Evolutionary conservation across 805 yeast genomes (phyloP).

Genomic region (Monosporozyma yasuniensis): DNA sequence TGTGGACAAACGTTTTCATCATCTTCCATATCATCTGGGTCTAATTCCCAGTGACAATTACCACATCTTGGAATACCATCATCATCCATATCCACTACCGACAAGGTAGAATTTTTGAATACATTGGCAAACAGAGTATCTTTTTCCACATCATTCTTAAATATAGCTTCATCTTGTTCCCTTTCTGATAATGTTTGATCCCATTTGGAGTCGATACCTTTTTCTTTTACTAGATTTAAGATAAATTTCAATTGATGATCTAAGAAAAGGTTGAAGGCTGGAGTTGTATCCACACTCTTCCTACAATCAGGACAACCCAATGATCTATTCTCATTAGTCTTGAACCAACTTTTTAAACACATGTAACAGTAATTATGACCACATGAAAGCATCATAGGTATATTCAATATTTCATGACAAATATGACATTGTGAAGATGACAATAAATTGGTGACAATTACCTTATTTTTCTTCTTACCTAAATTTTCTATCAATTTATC

Average conservation of each 20-base stretch:
- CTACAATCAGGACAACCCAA: conserved; percentile 67
- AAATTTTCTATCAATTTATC: not conserved
- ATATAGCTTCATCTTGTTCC: conserved; percentile 10
- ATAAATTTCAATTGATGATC: conserved; percentile 39
- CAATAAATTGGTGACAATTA: conserved; percentile 13
- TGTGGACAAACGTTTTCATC: conserved; percentile 54
- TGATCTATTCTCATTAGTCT: conserved; percentile 31
- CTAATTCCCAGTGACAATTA: conserved; percentile 71
- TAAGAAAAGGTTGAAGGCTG: conserved; percentile 45
- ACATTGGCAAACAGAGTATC: conserved; percentile 39
- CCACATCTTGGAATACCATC: conserved; percentile 73
- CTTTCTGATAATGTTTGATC: conserved; percentile 13
- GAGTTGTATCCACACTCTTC: conserved; percentile 37
- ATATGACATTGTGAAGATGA: conserved; percentile 43
- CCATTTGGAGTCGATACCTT: conserved; percentile 10
- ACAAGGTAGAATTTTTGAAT: conserved; percentile 41
- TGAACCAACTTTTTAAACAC: conserved; percentile 57
- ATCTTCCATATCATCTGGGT: conserved; percentile 19
- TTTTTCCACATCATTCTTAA: conserved; percentile 18
- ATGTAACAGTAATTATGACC: conserved; percentile 71
- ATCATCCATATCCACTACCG: conserved; percentile 50
- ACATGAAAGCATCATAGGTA: conserved; percentile 55
- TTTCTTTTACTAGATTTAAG: conserved; percentile 25
- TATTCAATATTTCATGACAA: conserved; percentile 60
- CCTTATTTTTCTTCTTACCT: conserved; percentile 11